These are phyloP conservation scores for Capsella bursapastoris DNA, from an alignment of 345 rosid species.

Conservation along the genomic window DNA sequence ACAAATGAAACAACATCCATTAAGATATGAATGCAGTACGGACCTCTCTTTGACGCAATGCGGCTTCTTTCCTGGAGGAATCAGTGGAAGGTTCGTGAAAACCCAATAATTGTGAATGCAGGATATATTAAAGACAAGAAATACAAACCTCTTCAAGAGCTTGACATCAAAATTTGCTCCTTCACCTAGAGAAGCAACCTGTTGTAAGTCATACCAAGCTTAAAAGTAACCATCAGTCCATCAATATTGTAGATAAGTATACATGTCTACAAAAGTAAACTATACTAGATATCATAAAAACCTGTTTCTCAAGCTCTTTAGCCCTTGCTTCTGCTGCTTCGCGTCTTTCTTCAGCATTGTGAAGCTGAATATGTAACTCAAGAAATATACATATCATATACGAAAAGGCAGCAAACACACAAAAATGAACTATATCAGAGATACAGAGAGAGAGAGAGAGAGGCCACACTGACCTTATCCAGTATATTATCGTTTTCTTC, in stretches of 20 bases:
- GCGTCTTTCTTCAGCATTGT: constrained; percentile 69
- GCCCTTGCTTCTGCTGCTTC: constrained; percentile 93
- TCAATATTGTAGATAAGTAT: constrained; percentile 1
- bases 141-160: constrained; percentile 73
- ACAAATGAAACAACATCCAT: constrained; percentile 1
- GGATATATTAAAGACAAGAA: constrained; percentile 16
- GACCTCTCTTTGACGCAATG: constrained; percentile 90
- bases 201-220: constrained; percentile 32
- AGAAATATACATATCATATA: constrained; percentile 23
- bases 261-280: constrained; percentile 6
- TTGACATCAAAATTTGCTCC: constrained; percentile 91
- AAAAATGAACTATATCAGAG: background rate
- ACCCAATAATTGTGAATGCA: background rate
- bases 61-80: constrained; percentile 82
- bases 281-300: constrained; percentile 15
- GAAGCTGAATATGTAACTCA: constrained; percentile 63
- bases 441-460: background rate
- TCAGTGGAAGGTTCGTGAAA: background rate
- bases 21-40: constrained; percentile 16
- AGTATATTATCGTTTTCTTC: constrained; percentile 80
- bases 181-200: constrained; percentile 96
- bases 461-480: constrained; percentile 54
- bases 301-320: constrained; percentile 98
- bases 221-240: constrained; percentile 29
- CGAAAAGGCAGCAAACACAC: constrained; percentile 29